These are phyloP conservation scores for Kazachstania psychrophila DNA, from an alignment of 805 yeast genomes.

Conservation along the genomic window DNA sequence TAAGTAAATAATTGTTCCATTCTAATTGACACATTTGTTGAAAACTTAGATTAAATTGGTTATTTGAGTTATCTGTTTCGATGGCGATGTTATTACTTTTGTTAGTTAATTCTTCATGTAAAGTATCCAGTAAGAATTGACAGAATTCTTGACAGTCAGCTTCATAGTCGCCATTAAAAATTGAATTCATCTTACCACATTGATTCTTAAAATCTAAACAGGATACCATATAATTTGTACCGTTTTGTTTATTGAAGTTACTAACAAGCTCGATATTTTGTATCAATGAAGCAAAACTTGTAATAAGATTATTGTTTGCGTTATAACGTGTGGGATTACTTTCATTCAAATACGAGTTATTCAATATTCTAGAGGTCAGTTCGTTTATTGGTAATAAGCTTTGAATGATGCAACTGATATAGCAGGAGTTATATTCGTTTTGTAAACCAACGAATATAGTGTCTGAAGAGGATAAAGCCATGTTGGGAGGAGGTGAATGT, in stretches of 20 bases:
- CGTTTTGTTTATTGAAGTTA: conserved; percentile 2
- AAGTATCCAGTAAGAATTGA: conserved; percentile 76
- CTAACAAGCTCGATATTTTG: conserved; percentile 42
- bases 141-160: conserved; percentile 93
- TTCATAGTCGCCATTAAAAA: conserved; percentile 75
- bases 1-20: conserved; percentile 79
- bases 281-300: conserved; percentile 53
- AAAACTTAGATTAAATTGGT: no score
- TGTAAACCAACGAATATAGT: conserved; percentile 56
- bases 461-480: no score
- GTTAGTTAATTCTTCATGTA: conserved; percentile 92
- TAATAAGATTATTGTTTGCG: conserved; percentile 39
- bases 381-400: conserved; percentile 69
- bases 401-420: conserved; percentile 86
- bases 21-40: no score
- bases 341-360: conserved; percentile 3
- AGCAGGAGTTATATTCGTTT: conserved; percentile 86
- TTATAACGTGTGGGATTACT: background rate
- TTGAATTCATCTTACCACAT: conserved; percentile 58
- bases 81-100: conserved; percentile 25
- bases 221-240: background rate
- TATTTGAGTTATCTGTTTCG: no score
- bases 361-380: conserved; percentile 33
- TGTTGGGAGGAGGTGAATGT: no score
- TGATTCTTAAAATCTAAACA: conserved; percentile 47